Conservation (phyloP, 257 asterid genomes). For the Penstemon eatonii region DNA sequence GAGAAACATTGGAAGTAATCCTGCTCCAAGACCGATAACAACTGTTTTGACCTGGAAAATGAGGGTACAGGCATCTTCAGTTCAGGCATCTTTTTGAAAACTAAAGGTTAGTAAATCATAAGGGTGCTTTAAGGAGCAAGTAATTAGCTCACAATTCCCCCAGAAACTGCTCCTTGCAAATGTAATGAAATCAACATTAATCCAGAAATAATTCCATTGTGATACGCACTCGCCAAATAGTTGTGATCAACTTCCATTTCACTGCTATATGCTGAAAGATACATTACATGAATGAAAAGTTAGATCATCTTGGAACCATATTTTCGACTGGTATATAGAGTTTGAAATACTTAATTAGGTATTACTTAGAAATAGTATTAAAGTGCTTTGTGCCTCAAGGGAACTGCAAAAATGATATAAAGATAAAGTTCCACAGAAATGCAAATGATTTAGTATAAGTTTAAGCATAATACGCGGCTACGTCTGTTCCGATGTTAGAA, state of each 20-base stretch:
- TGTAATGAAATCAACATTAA: slow-evolving; percentile 59
- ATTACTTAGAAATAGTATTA: background rate
- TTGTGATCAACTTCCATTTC: slow-evolving; percentile 61
- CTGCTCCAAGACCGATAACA: slow-evolving; percentile 97
- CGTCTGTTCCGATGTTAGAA: background rate
- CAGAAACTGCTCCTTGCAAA: slow-evolving; percentile 43
- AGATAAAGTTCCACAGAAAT: background rate
- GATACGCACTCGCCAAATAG: slow-evolving; percentile 86
- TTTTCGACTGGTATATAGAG: background rate
- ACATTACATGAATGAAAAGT: slow-evolving; percentile 13
- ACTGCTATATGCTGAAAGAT: slow-evolving; percentile 41
- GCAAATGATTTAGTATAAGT: background rate
- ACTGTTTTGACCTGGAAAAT: slow-evolving; percentile 59
- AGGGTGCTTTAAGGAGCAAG: slow-evolving; percentile 20
- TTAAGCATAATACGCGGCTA: too few relatives aligned
- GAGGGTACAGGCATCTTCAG: slow-evolving; percentile 23
- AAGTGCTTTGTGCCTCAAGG: background rate
- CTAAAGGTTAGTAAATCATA: background rate
- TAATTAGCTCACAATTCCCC: slow-evolving; percentile 51
- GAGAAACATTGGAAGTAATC: slow-evolving; percentile 93
- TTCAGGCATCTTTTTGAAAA: background rate
- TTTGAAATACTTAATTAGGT: background rate
- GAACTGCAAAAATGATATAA: background rate
- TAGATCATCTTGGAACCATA: background rate
- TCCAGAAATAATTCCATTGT: slow-evolving; percentile 87